A percentile compares a stretch with the other conserved stretches of the same genome.
phyloP scores from a whole-genome alignment of 257 asterid species.

The Gentiana dahurica region DNA sequence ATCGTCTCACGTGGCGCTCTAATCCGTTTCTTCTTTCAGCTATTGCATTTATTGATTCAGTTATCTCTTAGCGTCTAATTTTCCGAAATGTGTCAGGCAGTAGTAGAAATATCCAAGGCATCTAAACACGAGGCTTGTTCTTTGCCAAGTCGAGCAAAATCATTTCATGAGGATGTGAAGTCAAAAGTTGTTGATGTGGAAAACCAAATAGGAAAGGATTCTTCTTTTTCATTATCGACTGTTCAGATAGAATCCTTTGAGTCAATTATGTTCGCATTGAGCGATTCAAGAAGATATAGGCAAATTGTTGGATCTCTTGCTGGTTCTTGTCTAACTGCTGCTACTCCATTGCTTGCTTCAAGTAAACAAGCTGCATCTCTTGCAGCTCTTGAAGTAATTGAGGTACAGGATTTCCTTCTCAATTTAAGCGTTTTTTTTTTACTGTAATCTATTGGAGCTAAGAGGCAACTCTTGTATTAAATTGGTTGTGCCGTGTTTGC shows the following conservation, averaged over 20 bases:
- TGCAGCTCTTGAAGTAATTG: constrained; percentile 60
- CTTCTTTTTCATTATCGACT: constrained; percentile 14
- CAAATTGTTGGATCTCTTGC: constrained; percentile 78
- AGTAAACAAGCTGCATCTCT: constrained; percentile 57
- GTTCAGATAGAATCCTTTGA: constrained; percentile 59
- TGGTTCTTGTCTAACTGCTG: constrained; percentile 68
- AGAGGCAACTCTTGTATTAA: neutral
- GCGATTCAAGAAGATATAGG: constrained; percentile 63
- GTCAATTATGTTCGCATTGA: constrained; percentile 52
- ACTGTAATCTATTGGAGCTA: too few relatives aligned
- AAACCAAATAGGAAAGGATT: constrained; percentile 22
- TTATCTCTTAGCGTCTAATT: neutral
- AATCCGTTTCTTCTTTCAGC: neutral
- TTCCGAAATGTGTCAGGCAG: constrained; percentile 36
- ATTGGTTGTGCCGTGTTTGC: neutral
- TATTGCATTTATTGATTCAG: neutral
- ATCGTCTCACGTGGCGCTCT: too few relatives aligned
- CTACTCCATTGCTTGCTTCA: constrained; percentile 79
- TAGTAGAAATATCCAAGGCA: constrained; percentile 78
- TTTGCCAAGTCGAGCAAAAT: constrained; percentile 54
- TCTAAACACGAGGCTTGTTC: constrained; percentile 60
- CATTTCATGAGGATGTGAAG: constrained; percentile 37
- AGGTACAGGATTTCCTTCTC: constrained; percentile 28
- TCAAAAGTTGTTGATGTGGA: constrained; percentile 27
- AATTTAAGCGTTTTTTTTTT: neutral